phyloP scores from a whole-genome alignment of 2,329 filamentous ascomycete species.

The Xylaria sp. region DNA sequence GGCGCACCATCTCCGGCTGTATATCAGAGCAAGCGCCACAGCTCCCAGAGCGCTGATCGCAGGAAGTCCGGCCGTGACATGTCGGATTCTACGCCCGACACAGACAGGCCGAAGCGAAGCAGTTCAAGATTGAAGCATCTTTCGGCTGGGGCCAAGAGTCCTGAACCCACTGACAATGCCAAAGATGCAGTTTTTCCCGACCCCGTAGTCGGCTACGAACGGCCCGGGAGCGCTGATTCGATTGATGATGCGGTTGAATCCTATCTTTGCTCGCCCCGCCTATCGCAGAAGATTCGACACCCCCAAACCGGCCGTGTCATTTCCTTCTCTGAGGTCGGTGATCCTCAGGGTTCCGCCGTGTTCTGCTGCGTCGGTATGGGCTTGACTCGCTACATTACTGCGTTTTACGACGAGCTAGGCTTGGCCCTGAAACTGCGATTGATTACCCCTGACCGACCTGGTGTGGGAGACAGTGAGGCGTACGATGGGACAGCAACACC shows the following conservation, averaged over 20 bases:
- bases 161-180: conserved; percentile 45
- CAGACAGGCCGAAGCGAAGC: conserved; percentile 62
- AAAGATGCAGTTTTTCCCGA: conserved; percentile 50
- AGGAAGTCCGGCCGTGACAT: conserved; percentile 62
- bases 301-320: conserved; percentile 88
- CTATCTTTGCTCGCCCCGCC: conserved; percentile 82
- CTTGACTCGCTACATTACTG: conserved; percentile 92
- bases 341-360: conserved; percentile 89
- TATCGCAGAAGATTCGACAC: conserved; percentile 89
- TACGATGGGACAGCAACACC: conserved; percentile 89
- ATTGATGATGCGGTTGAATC: conserved; percentile 88
- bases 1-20: conserved; percentile 77
- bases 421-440: conserved; percentile 86
- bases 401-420: conserved; percentile 96
- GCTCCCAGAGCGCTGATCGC: conserved; percentile 57
- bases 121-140: conserved; percentile 69
- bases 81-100: conserved; percentile 59
- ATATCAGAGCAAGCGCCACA: conserved; percentile 68
- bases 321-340: conserved; percentile 96
- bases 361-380: conserved; percentile 99
- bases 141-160: conserved; percentile 58
- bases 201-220: conserved; percentile 70
- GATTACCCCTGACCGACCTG: conserved; percentile 93
- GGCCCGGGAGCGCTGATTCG: conserved; percentile 83
- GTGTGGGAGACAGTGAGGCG: conserved; percentile 89